A percentile compares a stretch with the other conserved stretches of the same genome.
These are phyloP conservation scores for Physocladia obscura DNA, from an alignment of 192 early-diverging fungal genomes.

Conservation along the genomic window DNA sequence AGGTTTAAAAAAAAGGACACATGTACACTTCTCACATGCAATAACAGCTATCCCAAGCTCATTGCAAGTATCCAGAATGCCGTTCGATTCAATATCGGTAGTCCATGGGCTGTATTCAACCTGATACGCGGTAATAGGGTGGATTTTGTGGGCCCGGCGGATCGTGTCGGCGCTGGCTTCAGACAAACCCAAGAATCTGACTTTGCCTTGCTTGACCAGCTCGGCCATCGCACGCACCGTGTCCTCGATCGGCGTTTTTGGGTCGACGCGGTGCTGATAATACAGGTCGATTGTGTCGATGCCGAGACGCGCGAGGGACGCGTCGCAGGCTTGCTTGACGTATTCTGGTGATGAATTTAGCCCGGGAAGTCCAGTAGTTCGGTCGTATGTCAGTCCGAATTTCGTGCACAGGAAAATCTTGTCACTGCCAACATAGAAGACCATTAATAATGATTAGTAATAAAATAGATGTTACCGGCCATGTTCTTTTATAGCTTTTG, in stretches of 20 bases:
- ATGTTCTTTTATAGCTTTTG: conserved; percentile 47
- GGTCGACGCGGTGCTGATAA: conserved; percentile 63
- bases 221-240: conserved; percentile 63
- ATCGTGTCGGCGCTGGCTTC: conserved; percentile 61
- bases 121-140: conserved; percentile 64
- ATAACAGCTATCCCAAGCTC: conserved; percentile 56
- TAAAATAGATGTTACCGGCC: conserved; percentile 25
- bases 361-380: conserved; percentile 12
- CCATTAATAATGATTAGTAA: not conserved
- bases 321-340: conserved; percentile 46
- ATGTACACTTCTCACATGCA: conserved; percentile 49
- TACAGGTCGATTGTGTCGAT: conserved; percentile 63
- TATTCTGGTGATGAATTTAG: conserved; percentile 51
- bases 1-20: conserved; percentile 50
- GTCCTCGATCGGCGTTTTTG: conserved; percentile 58
- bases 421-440: conserved; percentile 2
- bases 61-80: conserved; percentile 66
- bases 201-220: conserved; percentile 68
- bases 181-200: conserved; percentile 59
- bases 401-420: conserved; percentile 64
- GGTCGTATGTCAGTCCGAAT: conserved; percentile 50
- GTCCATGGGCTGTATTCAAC: conserved; percentile 52
- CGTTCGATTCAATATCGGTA: conserved; percentile 64
- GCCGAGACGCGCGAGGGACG: conserved; percentile 50
- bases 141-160: conserved; percentile 63